phyloP scores from a whole-genome alignment of 2,329 filamentous ascomycete genomes.

The Fusarium goolgardi region DNA sequence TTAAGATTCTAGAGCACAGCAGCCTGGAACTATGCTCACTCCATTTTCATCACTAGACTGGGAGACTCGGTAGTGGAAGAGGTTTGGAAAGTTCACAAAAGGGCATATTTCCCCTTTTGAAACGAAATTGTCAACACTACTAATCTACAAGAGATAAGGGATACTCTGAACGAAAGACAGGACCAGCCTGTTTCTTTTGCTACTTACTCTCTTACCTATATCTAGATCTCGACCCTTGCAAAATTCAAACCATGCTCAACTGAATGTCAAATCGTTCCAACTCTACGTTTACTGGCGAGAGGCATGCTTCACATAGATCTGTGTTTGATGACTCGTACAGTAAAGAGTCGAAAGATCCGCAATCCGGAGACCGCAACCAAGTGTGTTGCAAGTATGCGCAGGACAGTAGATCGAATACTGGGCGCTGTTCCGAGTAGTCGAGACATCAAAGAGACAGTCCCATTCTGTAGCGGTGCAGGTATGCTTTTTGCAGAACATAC shows the following conservation, averaged over 20 bases:
- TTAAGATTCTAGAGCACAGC: not conserved
- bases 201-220: not conserved
- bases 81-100: no score
- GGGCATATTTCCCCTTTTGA: not conserved
- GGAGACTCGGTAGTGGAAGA: not conserved
- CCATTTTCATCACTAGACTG: no score
- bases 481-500: constrained; percentile 36
- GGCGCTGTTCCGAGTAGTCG: not conserved
- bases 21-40: not conserved
- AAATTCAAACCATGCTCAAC: no score
- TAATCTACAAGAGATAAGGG: no score
- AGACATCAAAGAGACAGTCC: constrained; percentile 28
- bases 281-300: not conserved
- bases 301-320: not conserved
- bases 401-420: constrained; percentile 16
- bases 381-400: constrained; percentile 13
- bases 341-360: not conserved
- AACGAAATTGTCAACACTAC: not conserved
- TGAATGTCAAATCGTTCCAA: not conserved
- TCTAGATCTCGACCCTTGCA: not conserved
- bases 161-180: not conserved
- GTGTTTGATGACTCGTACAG: constrained; percentile 6
- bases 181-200: not conserved
- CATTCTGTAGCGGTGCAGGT: constrained; percentile 32
- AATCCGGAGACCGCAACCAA: constrained; percentile 6